A percentile compares a stretch with the other conserved stretches of the same genome.
These are phyloP conservation scores for Agrocybe pediades DNA, from an alignment of 768 basidiomycete genomes.

Conservation along the genomic window DNA sequence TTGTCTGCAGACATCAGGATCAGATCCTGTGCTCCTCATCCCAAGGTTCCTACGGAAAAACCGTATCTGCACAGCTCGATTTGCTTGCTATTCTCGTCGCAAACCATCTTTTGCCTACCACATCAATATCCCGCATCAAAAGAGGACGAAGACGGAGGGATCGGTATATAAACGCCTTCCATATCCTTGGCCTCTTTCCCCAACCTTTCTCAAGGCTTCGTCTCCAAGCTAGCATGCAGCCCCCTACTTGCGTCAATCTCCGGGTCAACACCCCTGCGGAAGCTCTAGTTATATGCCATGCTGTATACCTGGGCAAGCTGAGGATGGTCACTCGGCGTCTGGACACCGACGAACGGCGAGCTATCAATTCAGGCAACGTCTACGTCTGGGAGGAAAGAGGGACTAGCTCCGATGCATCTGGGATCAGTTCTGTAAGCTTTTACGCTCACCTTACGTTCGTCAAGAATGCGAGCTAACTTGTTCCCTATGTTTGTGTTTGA, in stretches of 20 bases:
- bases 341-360: constrained; percentile 73
- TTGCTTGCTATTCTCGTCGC: too few relatives aligned
- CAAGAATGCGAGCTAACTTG: constrained; percentile 8
- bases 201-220: not conserved
- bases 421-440: constrained; percentile 41
- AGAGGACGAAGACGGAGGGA: too few relatives aligned
- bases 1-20: too few relatives aligned
- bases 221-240: constrained; percentile 47
- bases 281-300: constrained; percentile 77
- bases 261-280: constrained; percentile 67
- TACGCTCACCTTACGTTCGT: not conserved
- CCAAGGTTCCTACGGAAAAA: too few relatives aligned
- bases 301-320: constrained; percentile 55
- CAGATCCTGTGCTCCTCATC: too few relatives aligned
- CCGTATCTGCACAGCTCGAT: too few relatives aligned
- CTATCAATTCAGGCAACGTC: constrained; percentile 70
- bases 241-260: constrained; percentile 65
- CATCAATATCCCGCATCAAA: too few relatives aligned
- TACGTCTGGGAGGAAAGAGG: constrained; percentile 87
- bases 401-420: constrained; percentile 63
- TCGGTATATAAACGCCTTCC: not conserved
- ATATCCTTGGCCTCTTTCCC: not conserved
- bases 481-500: constrained; percentile 1
- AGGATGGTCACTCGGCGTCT: constrained; percentile 73
- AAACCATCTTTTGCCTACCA: too few relatives aligned